Evolutionary conservation across 495 filamentous ascomycete species (phyloP).

Genomic region (Rhypophila decipiens): DNA sequence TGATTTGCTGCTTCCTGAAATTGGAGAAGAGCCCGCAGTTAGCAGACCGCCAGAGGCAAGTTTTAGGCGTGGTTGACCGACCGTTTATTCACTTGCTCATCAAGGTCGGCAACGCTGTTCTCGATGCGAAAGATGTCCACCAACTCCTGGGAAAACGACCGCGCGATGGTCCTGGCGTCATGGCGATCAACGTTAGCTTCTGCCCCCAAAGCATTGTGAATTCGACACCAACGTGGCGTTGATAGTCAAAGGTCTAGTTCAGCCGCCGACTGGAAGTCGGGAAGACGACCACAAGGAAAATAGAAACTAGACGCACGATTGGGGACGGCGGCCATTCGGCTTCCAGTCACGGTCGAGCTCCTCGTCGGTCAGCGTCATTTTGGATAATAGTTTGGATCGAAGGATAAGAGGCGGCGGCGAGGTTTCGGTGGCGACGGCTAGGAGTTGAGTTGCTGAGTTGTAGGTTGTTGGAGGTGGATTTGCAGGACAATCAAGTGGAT

Average conservation of each 20-base stretch:
- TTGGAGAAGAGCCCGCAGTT: no score
- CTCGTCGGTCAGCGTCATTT: slow-evolving; percentile 47
- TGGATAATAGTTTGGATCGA: slow-evolving; percentile 6
- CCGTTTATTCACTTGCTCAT: slow-evolving; percentile 77
- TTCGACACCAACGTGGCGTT: no score
- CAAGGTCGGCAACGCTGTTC: slow-evolving; percentile 68
- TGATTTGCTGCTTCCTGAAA: slow-evolving; percentile 62
- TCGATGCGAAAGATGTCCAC: slow-evolving; percentile 86
- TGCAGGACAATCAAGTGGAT: no score
- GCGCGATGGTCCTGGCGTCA: slow-evolving; percentile 67
- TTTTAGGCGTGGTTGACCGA: slow-evolving; percentile 39
- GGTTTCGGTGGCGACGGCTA: no score
- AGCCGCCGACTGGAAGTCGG: neutral
- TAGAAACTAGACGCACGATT: slow-evolving; percentile 79
- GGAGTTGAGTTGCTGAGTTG: slow-evolving; percentile 6
- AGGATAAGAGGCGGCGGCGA: no score
- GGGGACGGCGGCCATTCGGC: slow-evolving; percentile 64
- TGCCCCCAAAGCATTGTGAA: neutral
- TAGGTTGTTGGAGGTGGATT: no score
- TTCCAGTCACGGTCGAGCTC: slow-evolving; percentile 70
- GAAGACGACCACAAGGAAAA: no score
- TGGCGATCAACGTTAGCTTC: slow-evolving; percentile 9
- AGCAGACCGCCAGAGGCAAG: neutral
- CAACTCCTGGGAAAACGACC: slow-evolving; percentile 77
- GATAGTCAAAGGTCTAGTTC: slow-evolving; percentile 1